phyloP scores from a whole-genome alignment of 2,329 filamentous ascomycete species.

The Nigrospora oryzae region DNA sequence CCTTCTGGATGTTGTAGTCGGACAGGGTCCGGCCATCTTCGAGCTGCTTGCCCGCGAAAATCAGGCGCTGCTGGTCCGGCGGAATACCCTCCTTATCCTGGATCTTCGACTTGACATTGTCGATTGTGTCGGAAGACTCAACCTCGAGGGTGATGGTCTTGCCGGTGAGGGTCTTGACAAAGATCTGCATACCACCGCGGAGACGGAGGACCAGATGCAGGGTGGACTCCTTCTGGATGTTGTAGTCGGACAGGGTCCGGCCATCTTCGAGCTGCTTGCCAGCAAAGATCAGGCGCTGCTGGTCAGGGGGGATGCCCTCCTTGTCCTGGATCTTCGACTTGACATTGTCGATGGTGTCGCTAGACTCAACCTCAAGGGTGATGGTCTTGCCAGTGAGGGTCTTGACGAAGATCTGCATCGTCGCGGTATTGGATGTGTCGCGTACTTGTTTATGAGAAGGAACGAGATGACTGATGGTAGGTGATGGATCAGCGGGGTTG shows the following conservation, averaged over 20 bases:
- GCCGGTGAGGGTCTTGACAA: slow-evolving; percentile 85
- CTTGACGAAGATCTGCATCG: slow-evolving; percentile 77
- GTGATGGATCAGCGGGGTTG: slow-evolving; percentile 4
- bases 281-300: slow-evolving; percentile 88
- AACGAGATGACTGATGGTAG: slow-evolving; percentile 5
- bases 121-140: slow-evolving; percentile 83
- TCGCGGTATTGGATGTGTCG: slow-evolving; percentile 32
- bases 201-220: slow-evolving; percentile 74
- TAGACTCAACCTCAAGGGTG: slow-evolving; percentile 81
- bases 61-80: slow-evolving; percentile 90
- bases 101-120: slow-evolving; percentile 96
- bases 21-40: slow-evolving; percentile 86
- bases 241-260: slow-evolving; percentile 87
- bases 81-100: slow-evolving; percentile 98
- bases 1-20: slow-evolving; percentile 96
- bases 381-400: slow-evolving; percentile 90
- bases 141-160: slow-evolving; percentile 93
- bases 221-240: slow-evolving; percentile 89
- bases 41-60: slow-evolving; percentile 93
- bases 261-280: slow-evolving; percentile 93
- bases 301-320: slow-evolving; percentile 89
- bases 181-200: slow-evolving; percentile 94
- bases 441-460: slow-evolving; percentile 9
- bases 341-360: slow-evolving; percentile 89
- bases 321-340: slow-evolving; percentile 92